phyloP scores from a whole-genome alignment of 2,329 filamentous ascomycete genomes.

The Aspergillus amoenus region DNA sequence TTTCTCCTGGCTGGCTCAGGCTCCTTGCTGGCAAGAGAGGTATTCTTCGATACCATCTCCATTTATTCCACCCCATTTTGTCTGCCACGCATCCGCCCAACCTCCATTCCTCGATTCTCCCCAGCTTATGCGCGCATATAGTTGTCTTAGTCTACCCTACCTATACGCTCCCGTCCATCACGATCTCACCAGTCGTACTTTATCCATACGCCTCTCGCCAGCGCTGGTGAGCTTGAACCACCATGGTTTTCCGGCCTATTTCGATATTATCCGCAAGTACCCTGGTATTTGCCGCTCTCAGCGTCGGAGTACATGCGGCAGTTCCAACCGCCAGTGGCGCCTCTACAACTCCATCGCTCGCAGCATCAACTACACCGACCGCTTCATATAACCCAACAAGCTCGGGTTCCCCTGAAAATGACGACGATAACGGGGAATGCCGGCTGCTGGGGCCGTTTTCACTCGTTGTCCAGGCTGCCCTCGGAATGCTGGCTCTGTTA shows the following conservation, averaged over 20 bases:
- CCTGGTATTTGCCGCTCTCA: constrained; percentile 11
- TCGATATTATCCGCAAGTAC: constrained; percentile 1
- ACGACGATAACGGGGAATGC: constrained; percentile 70
- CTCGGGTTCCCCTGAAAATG: constrained; percentile 32
- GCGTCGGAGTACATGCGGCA: constrained; percentile 12
- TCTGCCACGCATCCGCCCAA: background rate
- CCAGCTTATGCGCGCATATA: constrained; percentile 5
- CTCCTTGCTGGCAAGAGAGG: constrained; percentile 25
- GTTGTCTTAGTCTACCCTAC: constrained; percentile 1
- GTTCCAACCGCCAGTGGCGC: constrained; percentile 10
- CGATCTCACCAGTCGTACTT: background rate
- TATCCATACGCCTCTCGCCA: background rate
- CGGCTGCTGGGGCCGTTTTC: constrained; percentile 87
- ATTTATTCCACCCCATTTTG: background rate
- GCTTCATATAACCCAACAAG: constrained; percentile 18
- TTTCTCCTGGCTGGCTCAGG: constrained; percentile 21
- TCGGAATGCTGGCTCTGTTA: constrained; percentile 78
- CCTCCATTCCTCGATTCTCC: background rate
- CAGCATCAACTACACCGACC: constrained; percentile 22
- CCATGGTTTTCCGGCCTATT: constrained; percentile 9
- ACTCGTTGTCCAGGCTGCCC: constrained; percentile 80
- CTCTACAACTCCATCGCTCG: constrained; percentile 19
- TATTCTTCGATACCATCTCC: background rate
- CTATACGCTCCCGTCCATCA: background rate
- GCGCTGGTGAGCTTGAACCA: background rate